Conservation (phyloP, 2,329 filamentous ascomycete genomes). For the Aspergillus transmontanensis region DNA sequence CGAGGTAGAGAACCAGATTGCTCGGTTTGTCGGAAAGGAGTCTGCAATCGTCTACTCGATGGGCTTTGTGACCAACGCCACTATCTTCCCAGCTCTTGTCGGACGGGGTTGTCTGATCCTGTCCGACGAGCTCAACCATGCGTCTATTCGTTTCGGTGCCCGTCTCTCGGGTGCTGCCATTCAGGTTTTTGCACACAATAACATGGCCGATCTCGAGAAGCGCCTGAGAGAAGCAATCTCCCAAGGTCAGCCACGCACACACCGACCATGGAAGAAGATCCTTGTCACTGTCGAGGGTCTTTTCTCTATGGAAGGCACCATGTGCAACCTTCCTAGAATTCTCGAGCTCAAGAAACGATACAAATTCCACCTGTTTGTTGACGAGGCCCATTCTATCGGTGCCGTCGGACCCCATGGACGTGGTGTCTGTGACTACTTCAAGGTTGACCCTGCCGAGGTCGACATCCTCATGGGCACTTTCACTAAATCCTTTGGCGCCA, state of each 20-base stretch:
- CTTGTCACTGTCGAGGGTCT: slow-evolving; percentile 90
- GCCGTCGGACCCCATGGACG: slow-evolving; percentile 85
- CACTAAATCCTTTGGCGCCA: slow-evolving; percentile 95
- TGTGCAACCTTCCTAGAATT: slow-evolving; percentile 88
- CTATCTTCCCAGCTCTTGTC: slow-evolving; percentile 84
- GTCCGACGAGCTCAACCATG: slow-evolving; percentile 93
- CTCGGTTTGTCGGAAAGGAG: slow-evolving; percentile 87
- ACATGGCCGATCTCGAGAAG: slow-evolving; percentile 81
- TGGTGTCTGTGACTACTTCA: slow-evolving; percentile 94
- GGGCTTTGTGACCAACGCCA: slow-evolving; percentile 96
- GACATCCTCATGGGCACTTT: slow-evolving; percentile 97
- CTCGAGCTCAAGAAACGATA: slow-evolving; percentile 86
- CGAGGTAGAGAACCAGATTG: slow-evolving; percentile 85
- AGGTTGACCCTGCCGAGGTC: slow-evolving; percentile 78
- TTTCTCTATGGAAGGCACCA: slow-evolving; percentile 98
- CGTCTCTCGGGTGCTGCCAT: slow-evolving; percentile 90
- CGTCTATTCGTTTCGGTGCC: slow-evolving; percentile 89
- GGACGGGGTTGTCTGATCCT: slow-evolving; percentile 90
- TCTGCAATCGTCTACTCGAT: slow-evolving; percentile 94
- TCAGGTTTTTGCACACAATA: slow-evolving; percentile 92
- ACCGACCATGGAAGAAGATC: slow-evolving; percentile 98
- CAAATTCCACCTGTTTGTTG: slow-evolving; percentile 91
- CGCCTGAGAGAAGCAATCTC: slow-evolving; percentile 86
- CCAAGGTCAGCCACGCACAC: slow-evolving; percentile 90
- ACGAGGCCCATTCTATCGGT: slow-evolving; percentile 93